Percentiles rank a stretch among this genome's conserved stretches.
These are phyloP conservation scores for Globisporangium acanthophoron DNA, from an alignment of 352 stramenopile species.

Conservation along the genomic window DNA sequence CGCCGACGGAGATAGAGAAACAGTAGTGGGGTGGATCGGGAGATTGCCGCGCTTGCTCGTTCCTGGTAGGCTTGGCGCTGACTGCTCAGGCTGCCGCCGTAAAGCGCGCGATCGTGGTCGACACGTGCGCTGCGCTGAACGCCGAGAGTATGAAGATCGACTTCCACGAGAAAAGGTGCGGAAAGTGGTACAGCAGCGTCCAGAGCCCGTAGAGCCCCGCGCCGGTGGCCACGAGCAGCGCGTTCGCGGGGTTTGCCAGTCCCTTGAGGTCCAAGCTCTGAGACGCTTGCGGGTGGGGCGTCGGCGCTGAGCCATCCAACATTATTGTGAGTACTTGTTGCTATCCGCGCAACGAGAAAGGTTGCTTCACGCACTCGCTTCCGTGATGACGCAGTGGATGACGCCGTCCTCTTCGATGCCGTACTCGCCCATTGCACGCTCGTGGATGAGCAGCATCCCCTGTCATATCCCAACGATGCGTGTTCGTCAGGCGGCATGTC, in stretches of 20 bases:
- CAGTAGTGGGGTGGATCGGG: not conserved
- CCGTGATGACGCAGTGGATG: slow-evolving; percentile 71
- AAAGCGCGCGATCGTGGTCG: slow-evolving; percentile 45
- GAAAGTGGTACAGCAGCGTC: slow-evolving; percentile 78
- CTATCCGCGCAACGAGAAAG: not conserved
- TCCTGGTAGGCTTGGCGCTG: not conserved
- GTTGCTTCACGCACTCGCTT: slow-evolving; percentile 40
- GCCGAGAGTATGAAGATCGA: slow-evolving; percentile 55
- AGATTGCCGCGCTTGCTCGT: not conserved
- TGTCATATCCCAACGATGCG: slow-evolving; percentile 3
- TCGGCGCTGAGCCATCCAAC: slow-evolving; percentile 19
- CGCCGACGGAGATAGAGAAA: not conserved
- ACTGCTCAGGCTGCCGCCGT: slow-evolving; percentile 12
- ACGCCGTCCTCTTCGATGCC: slow-evolving; percentile 70
- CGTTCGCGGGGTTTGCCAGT: slow-evolving; percentile 44
- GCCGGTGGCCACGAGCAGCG: slow-evolving; percentile 57
- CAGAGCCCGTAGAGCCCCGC: slow-evolving; percentile 67
- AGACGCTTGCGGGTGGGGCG: slow-evolving; percentile 33
- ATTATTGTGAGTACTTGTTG: not conserved
- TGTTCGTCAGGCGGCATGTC: not conserved
- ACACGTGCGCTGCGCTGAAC: slow-evolving; percentile 61
- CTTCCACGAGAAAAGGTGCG: slow-evolving; percentile 75
- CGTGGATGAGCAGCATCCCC: slow-evolving; percentile 63
- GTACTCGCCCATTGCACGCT: slow-evolving; percentile 68
- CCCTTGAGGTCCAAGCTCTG: slow-evolving; percentile 47